Evolutionary conservation across 1,139 yeast genomes (phyloP).

Genomic region (Zygosaccharomyces pseudobailii): DNA sequence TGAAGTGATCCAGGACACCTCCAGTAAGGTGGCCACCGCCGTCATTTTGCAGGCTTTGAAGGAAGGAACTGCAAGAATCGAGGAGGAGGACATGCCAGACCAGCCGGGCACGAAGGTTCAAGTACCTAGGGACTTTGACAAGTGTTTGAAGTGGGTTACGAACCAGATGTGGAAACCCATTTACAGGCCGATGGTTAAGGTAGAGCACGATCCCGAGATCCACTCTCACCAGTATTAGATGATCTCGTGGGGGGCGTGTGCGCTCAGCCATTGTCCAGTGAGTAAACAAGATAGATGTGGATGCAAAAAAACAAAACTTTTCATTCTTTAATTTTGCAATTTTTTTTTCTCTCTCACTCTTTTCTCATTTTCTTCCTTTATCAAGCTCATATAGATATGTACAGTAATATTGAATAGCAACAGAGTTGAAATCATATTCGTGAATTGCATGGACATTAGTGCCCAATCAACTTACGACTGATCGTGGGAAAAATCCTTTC

Average conservation of each 20-base stretch:
- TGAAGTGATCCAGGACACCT: slow-evolving; percentile 79
- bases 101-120: slow-evolving; percentile 53
- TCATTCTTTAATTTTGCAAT: neutral
- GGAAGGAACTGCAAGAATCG: slow-evolving; percentile 82
- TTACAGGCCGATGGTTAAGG: slow-evolving; percentile 82
- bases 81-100: slow-evolving; percentile 44
- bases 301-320: neutral
- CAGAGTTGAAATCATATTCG: neutral
- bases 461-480: neutral
- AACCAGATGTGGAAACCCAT: slow-evolving; percentile 94
- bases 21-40: slow-evolving; percentile 89
- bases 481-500: neutral
- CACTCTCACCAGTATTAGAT: slow-evolving; percentile 62
- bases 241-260: too few species aligned
- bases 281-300: neutral
- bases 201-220: slow-evolving; percentile 63
- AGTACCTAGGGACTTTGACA: slow-evolving; percentile 78
- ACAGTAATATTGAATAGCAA: slow-evolving; percentile 3
- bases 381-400: neutral
- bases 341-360: neutral
- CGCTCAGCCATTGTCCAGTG: neutral
- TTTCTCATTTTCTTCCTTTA: too few species aligned
- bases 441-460: too few species aligned
- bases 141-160: slow-evolving; percentile 83
- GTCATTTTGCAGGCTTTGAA: slow-evolving; percentile 80